phyloP scores from a whole-genome alignment of 306 rosid species.

The Begonia fuchsioides region DNA sequence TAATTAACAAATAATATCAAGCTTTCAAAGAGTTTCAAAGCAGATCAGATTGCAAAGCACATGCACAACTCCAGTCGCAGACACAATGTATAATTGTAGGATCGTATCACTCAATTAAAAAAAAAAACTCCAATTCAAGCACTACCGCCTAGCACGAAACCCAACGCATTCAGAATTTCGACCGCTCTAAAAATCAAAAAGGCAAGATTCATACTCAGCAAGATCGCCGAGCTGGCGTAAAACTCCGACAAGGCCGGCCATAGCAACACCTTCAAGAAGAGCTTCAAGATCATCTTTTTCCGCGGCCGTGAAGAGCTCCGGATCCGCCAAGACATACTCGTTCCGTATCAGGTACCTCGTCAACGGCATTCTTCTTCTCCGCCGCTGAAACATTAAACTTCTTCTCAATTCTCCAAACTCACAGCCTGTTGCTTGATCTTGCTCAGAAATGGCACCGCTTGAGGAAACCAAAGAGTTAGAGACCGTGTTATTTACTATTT shows the following conservation, averaged over 20 bases:
- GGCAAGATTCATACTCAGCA: slow-evolving; percentile 45
- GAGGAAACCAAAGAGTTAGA: too few relatives aligned
- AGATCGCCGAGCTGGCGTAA: slow-evolving; percentile 98
- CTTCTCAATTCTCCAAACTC: slow-evolving; percentile 14
- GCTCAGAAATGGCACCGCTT: too few relatives aligned
- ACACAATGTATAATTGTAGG: slow-evolving; percentile 2
- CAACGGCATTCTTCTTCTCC: slow-evolving; percentile 47
- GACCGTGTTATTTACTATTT: too few relatives aligned
- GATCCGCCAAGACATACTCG: slow-evolving; percentile 73
- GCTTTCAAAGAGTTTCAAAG: too few relatives aligned
- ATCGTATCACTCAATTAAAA: slow-evolving; percentile 4
- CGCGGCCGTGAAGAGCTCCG: slow-evolving; percentile 62
- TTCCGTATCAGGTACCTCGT: slow-evolving; percentile 54
- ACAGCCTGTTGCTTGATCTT: background rate
- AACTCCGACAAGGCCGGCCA: slow-evolving; percentile 81
- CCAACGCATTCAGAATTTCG: background rate
- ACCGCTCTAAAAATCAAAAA: background rate
- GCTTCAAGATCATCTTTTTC: slow-evolving; percentile 90
- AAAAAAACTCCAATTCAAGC: slow-evolving; percentile 3
- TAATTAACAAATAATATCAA: too few relatives aligned
- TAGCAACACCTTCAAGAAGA: slow-evolving; percentile 69
- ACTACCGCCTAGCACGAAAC: background rate
- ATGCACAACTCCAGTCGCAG: slow-evolving; percentile 5
- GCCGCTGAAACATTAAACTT: slow-evolving; percentile 4
- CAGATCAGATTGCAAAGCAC: slow-evolving; percentile 1